Base-by-base conservation (phyloP, 805 yeast species). In the Saccharomyces eubayanus region DNA sequence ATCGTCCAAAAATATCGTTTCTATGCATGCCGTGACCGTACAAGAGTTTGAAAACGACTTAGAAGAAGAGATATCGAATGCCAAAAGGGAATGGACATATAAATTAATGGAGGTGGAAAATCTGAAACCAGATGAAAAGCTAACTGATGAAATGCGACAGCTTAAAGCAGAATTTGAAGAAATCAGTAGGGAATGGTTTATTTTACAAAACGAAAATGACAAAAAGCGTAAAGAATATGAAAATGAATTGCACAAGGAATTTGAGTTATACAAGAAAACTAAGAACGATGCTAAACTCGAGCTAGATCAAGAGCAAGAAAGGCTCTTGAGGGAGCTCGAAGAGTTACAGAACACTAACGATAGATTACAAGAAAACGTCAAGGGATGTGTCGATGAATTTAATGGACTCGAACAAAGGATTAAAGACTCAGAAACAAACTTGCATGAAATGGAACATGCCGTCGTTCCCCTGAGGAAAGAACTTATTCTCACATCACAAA, bases 111-210 rank as follows among this genome's bases (percentile, higher is more conserved):
- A 64, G 21, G 48, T 60, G 11, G 66, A 64, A 30, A 66, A 68
- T 50, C 24, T 61, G 40, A 70, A 70, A 50, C 69, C 69, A 24
- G 61, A 65, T 50, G 67, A 72, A 24, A 61, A 67, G 8, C 49
- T 62, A 1, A 62, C 63, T 1, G 59, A 65, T n/a, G 65, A 62
- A 31, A 60, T 60, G 27, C 68, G 68, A 28, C 50, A 50, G 1
- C 64, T 71, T 48, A 63, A 67, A 21, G 45, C 48, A 1, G 67
- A 67, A 41, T 49, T 70, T 6, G 59, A 61, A 1, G 55, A 58
- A 5, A 57, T 57, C 1, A 56, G 61, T 6, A 41, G 51, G 5
- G 53, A 56, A 28, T 51, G 61, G 47, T 55, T 55, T 0, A 28
- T 43, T 10, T 8, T 67, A 48, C 48, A 54, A 12, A 27, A 48